phyloP scores from a whole-genome alignment of 345 rosid species.

The Combretum micranthum region DNA sequence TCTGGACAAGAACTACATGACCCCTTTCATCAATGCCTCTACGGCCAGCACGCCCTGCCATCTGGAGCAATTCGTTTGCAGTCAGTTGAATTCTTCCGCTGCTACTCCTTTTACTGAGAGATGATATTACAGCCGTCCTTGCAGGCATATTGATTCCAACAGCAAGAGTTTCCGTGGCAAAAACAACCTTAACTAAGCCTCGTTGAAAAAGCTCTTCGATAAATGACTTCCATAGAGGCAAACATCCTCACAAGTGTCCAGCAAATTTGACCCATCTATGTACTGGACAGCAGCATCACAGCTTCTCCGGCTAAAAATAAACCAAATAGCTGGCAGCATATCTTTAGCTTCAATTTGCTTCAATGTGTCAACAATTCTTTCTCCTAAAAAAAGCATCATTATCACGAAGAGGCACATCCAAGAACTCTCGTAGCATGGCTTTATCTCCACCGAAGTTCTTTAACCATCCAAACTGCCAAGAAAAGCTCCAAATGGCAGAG shows the following conservation, averaged over 20 bases:
- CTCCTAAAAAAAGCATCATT: no score
- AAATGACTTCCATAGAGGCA: slow-evolving; percentile 92
- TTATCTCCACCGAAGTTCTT: no score
- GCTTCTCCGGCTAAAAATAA: slow-evolving; percentile 87
- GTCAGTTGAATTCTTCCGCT: slow-evolving; percentile 63
- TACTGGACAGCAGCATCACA: slow-evolving; percentile 94
- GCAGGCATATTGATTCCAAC: slow-evolving; percentile 99
- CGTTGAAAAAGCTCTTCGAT: slow-evolving; percentile 84
- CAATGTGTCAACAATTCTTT: slow-evolving; percentile 67
- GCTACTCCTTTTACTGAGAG: slow-evolving; percentile 69
- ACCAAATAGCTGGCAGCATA: slow-evolving; percentile 97
- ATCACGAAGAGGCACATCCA: no score
- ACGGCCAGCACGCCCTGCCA: slow-evolving; percentile 99
- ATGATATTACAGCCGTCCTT: slow-evolving; percentile 81
- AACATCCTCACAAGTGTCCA: slow-evolving; percentile 89
- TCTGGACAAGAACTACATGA: slow-evolving; percentile 74
- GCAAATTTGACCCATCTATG: slow-evolving; percentile 62
- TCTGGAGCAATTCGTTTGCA: slow-evolving; percentile 85
- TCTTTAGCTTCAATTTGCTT: slow-evolving; percentile 64
- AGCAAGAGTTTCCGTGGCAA: slow-evolving; percentile 96
- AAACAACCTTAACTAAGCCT: slow-evolving; percentile 89
- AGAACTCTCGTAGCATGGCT: no score
- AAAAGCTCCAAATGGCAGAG: no score
- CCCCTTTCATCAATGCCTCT: slow-evolving; percentile 90
- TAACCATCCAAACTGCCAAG: no score